Percentiles rank a stretch among this genome's conserved stretches.
phyloP scores from a whole-genome alignment of 129 eudicot genomes.

The Flaveria sonorensis region DNA sequence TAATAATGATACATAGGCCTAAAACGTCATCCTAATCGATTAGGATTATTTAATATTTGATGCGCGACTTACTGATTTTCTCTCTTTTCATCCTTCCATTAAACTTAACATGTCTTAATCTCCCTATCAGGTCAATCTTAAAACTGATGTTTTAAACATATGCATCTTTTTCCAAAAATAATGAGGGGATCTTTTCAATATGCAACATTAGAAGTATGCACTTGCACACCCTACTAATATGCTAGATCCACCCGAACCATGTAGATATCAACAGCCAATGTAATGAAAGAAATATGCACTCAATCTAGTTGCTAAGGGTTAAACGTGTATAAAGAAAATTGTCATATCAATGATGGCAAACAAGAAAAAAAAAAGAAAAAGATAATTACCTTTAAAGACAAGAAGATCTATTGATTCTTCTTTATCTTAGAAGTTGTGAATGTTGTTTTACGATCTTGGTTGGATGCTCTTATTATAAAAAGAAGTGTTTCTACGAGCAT shows the following conservation, averaged over 20 bases:
- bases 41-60: neutral
- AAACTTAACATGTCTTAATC: neutral
- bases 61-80: neutral
- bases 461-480: slow-evolving; percentile 65
- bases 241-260: neutral
- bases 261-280: neutral
- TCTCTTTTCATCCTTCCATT: neutral
- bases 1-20: too few relatives aligned
- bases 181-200: too few relatives aligned
- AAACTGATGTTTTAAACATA: neutral
- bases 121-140: neutral
- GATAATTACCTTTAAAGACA: slow-evolving; percentile 25
- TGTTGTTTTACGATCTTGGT: slow-evolving; percentile 42
- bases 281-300: neutral
- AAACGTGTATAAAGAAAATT: neutral
- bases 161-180: neutral
- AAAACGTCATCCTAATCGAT: neutral
- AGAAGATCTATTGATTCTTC: slow-evolving; percentile 59
- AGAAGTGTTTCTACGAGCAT: slow-evolving; percentile 93
- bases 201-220: neutral
- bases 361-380: neutral
- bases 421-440: slow-evolving; percentile 50
- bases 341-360: neutral
- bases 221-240: neutral
- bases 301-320: neutral